Evolutionary conservation across 805 yeast species (phyloP).

Genomic region (Saccharomyces kudriavzevii): DNA sequence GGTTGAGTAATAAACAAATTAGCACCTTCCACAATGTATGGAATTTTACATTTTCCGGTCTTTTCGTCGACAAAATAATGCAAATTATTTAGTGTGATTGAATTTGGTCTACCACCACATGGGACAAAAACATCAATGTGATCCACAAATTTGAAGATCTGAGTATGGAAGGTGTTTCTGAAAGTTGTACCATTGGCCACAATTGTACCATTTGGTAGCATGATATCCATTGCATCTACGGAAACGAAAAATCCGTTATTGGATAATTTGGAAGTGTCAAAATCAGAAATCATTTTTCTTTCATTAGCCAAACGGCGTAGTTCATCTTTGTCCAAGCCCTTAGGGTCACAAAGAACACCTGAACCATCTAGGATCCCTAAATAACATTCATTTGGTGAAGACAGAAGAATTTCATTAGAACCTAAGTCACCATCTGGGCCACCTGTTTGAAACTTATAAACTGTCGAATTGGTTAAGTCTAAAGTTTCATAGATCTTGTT

Average conservation of each 20-base stretch:
- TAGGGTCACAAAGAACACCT: slow-evolving; percentile 88
- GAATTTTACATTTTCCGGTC: slow-evolving; percentile 69
- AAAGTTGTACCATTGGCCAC: slow-evolving; percentile 81
- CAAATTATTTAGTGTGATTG: slow-evolving; percentile 82
- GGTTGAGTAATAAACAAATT: slow-evolving; percentile 90
- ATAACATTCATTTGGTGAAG: slow-evolving; percentile 67
- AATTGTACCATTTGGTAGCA: slow-evolving; percentile 63
- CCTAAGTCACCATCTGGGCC: slow-evolving; percentile 99
- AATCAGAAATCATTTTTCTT: slow-evolving; percentile 67
- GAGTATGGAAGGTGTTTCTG: slow-evolving; percentile 84
- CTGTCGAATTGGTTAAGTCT: slow-evolving; percentile 45
- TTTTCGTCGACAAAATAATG: slow-evolving; percentile 58
- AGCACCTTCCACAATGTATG: slow-evolving; percentile 95
- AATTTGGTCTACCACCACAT: slow-evolving; percentile 98
- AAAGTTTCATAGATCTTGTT: slow-evolving; percentile 79
- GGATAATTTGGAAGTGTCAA: slow-evolving; percentile 59
- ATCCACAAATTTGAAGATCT: slow-evolving; percentile 53
- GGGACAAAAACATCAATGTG: slow-evolving; percentile 85
- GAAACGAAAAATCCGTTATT: slow-evolving; percentile 71
- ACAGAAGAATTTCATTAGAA: slow-evolving; percentile 84
- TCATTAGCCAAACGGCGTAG: slow-evolving; percentile 66
- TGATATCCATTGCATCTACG: slow-evolving; percentile 75
- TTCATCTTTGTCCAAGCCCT: slow-evolving; percentile 78
- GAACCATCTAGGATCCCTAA: slow-evolving; percentile 91
- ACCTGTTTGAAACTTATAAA: slow-evolving; percentile 89